phyloP scores from a whole-genome alignment of 257 asterid species.

The Solanum commersonii region DNA sequence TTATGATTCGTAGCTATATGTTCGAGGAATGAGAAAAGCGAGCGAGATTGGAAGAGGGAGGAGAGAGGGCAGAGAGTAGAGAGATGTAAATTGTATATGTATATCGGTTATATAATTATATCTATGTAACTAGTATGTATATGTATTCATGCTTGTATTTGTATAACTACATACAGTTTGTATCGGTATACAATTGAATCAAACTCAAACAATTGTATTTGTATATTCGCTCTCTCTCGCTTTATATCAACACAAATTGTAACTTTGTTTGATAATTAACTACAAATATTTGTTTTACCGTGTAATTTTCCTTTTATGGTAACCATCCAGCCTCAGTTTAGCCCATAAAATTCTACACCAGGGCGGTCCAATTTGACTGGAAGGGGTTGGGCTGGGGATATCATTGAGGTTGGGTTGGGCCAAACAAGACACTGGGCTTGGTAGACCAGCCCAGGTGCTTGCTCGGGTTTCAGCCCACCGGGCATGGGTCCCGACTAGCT shows the following conservation, averaged over 20 bases:
- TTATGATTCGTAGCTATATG: no score
- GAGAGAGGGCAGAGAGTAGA: no score
- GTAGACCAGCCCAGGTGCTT: background rate
- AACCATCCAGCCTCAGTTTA: background rate
- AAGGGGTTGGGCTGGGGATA: background rate
- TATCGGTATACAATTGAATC: background rate
- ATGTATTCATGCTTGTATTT: background rate
- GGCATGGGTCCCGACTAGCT: background rate
- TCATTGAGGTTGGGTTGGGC: background rate
- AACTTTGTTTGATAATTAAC: no score
- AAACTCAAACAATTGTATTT: no score
- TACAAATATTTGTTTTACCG: no score
- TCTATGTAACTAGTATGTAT: background rate
- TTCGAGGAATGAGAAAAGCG: background rate
- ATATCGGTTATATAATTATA: no score
- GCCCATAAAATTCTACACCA: background rate
- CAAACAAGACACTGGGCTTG: background rate
- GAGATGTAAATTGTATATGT: background rate
- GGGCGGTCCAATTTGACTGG: background rate
- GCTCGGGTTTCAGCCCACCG: background rate
- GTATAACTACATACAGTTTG: background rate
- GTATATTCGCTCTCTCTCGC: rapidly evolving
- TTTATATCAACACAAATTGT: background rate
- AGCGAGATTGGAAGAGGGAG: background rate
- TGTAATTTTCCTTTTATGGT: no score